Base-by-base conservation (phyloP, 192 early-diverging fungal species). In the Coemansia sp. region DNA sequence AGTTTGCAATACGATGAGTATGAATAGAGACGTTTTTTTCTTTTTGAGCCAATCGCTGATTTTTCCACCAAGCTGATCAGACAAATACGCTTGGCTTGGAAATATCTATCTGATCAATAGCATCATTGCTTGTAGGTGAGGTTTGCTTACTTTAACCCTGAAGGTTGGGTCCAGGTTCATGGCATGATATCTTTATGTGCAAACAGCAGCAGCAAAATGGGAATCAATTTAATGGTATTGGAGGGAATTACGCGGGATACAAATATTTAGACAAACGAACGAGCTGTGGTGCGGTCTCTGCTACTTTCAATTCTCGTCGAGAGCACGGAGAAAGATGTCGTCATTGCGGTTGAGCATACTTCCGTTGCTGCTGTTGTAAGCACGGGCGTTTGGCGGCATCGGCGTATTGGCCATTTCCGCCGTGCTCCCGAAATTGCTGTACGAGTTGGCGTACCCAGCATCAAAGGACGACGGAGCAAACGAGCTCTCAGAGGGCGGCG, bases 381-480 rank as follows among this genome's bases (percentile, higher is more conserved):
- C 57, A 26, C 16, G 14, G 6, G 35, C 57, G 6, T 1, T 35
- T 6, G 57, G 57, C 4, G 57, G 57, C 57, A 59, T n/a, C 33
- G 34, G 12, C 9, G 57, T 4, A 11, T 16, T 38, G 20, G 15
- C 10, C 35, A 35, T 34, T 14, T 59, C 34, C 57, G 15, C 15
- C 4, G 18, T 38, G 35, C 20, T 35, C 5, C 57, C 35, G n/a
- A 36, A 34, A 34, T 59, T 8, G 34, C 18, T 38, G 35, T 59
- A 16, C n/a, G 30, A 10, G 34, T 14, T 12, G 18, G 11, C 15
- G 24, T 26, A 26, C 9, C 51, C 51, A 36, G n/a, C 34, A 12
- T 59, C 57, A 36, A 59, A 59, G 6, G 57, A 59, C 7, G 57
- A 59, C 14, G 10, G 57, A 38, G 57, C 35, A 59, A 59, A 59